Evolutionary conservation across 176 grass and related monocot genomes (phyloP).

Genomic region (Eleusine indica): DNA sequence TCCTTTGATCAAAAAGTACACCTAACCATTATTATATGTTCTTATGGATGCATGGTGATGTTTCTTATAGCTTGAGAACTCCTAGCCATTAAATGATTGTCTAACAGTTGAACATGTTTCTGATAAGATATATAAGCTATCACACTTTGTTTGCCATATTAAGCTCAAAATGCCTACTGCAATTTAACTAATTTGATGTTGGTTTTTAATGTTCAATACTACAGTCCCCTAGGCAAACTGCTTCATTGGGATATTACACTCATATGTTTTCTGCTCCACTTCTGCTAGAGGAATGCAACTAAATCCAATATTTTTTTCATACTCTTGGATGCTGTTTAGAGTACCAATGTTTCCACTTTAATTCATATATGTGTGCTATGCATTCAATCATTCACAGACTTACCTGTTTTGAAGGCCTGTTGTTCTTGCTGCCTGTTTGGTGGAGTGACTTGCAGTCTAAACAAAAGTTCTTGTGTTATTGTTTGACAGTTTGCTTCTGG

Average conservation of each 20-base stretch:
- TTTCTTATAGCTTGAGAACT: no score
- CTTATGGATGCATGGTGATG: no score
- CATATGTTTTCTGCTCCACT: neutral
- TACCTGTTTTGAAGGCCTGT: no score
- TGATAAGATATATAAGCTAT: neutral
- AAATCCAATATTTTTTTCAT: neutral
- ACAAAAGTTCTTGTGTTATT: neutral
- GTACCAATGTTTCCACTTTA: neutral
- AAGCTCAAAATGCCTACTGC: neutral
- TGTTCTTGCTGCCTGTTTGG: no score
- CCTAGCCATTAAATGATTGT: no score
- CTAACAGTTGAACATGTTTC: no score
- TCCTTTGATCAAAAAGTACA: no score
- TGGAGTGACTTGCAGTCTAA: slow-evolving; percentile 11
- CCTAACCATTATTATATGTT: no score
- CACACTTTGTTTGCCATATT: neutral
- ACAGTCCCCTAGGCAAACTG: no score
- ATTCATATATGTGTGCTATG: neutral
- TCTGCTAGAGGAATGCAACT: neutral
- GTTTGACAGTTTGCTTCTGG: slow-evolving; percentile 13
- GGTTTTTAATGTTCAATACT: neutral
- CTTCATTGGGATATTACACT: neutral
- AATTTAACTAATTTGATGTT: neutral
- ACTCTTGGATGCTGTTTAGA: neutral
- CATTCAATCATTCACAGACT: neutral